These are phyloP conservation scores for Choanephora cucurbitarum DNA, from an alignment of 371 early-diverging fungal species.

Conservation along the genomic window DNA sequence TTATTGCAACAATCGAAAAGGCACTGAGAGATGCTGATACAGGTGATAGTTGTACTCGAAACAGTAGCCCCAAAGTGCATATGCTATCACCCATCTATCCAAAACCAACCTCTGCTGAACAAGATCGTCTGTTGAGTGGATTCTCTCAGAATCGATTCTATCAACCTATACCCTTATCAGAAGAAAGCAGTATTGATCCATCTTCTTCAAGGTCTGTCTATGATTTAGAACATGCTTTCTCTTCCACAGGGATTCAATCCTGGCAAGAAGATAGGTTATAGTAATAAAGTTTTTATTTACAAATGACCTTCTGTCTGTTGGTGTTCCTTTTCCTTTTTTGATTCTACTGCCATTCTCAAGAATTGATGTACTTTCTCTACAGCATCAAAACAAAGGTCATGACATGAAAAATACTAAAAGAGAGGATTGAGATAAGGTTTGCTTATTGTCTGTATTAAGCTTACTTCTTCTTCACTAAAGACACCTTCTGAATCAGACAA, in stretches of 20 bases:
- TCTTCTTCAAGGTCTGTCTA: not conserved
- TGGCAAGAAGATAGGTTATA: too few relatives aligned
- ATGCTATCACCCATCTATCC: slow-evolving; percentile 22
- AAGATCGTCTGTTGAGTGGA: slow-evolving; percentile 4
- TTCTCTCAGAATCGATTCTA: not conserved
- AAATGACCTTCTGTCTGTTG: slow-evolving; percentile 30
- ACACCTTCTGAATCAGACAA: slow-evolving; percentile 71
- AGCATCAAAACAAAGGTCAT: slow-evolving; percentile 50
- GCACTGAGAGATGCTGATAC: slow-evolving; percentile 19
- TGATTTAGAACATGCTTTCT: not conserved
- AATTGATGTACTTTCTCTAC: slow-evolving; percentile 59
- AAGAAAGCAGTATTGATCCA: not conserved
- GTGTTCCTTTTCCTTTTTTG: slow-evolving; percentile 60
- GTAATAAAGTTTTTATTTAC: not conserved
- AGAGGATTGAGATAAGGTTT: too few relatives aligned
- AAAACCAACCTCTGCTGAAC: slow-evolving; percentile 3
- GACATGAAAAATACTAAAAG: slow-evolving; percentile 52
- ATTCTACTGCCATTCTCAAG: slow-evolving; percentile 54
- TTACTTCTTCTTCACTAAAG: slow-evolving; percentile 69
- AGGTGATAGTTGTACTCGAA: slow-evolving; percentile 10
- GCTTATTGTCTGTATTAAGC: too few relatives aligned
- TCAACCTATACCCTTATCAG: not conserved
- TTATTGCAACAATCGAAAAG: slow-evolving; percentile 20
- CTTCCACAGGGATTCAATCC: not conserved
- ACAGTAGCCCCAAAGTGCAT: slow-evolving; percentile 17